These are phyloP conservation scores for Neoboletus magnificus DNA, from an alignment of 768 basidiomycete species.

Conservation along the genomic window DNA sequence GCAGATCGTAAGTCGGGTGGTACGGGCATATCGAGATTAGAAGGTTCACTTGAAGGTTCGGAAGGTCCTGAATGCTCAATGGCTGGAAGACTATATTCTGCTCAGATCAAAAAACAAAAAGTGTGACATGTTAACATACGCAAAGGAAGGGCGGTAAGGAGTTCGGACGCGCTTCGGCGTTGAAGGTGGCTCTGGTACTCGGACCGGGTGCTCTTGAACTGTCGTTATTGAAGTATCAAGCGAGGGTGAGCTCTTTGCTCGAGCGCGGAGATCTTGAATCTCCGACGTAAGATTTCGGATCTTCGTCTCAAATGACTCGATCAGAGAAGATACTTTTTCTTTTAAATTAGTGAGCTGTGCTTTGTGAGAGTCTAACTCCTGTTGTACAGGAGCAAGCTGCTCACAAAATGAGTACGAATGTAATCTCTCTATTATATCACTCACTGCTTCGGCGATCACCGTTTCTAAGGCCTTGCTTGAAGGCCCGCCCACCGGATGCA, in stretches of 20 bases:
- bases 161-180: constrained; percentile 35
- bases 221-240: constrained; percentile 6
- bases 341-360: constrained; percentile 39
- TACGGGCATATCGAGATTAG: constrained; percentile 14
- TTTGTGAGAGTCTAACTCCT: constrained; percentile 47
- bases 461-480: constrained; percentile 14
- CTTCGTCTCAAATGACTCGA: constrained; percentile 35
- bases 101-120: constrained; percentile 12
- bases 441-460: constrained; percentile 30
- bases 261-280: constrained; percentile 31
- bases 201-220: constrained; percentile 15
- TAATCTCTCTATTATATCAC: not conserved
- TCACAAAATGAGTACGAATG: constrained; percentile 6
- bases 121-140: constrained; percentile 17
- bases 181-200: constrained; percentile 31
- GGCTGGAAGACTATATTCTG: constrained; percentile 16
- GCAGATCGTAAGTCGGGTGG: constrained; percentile 8
- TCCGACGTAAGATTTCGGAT: constrained; percentile 37
- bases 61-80: constrained; percentile 19
- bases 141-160: constrained; percentile 23
- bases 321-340: constrained; percentile 28
- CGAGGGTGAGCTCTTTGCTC: constrained; percentile 10
- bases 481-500: not conserved
- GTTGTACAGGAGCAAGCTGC: constrained; percentile 51
- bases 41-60: constrained; percentile 19